Evolutionary conservation across 169 alveolate genomes (phyloP), one percentile per base, ranked within the genome.

Genomic region (Babesia gibsoni): DNA sequence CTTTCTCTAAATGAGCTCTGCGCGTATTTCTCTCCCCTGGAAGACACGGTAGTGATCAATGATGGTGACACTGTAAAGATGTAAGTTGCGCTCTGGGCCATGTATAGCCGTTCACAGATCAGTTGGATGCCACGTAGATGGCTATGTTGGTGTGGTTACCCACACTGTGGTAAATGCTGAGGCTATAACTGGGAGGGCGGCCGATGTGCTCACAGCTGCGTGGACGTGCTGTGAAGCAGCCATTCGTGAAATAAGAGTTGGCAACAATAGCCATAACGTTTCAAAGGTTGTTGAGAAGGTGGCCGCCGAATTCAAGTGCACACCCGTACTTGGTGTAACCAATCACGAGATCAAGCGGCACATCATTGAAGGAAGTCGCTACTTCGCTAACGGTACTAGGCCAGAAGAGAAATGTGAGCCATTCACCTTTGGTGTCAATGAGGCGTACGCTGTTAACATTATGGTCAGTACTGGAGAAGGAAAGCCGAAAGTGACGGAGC

Each of bases 391-490:
- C 57, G 92, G 91, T 67, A 96, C 94, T 23, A 84, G 94, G 39
- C 70, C 84, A n/a, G 98, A 95, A 58, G 94, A 95, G 58, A 95
- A 93, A 82, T 58, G 92, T 18, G 99, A 96, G 37, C 95, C 95
- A 48, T 93, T 93, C 85, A 93, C 91, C 53, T 95, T 96, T 82
- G 97, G 91, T 41, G 90, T 89, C 18, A 96, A 97, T 66, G 98
- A 97, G 70, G 98, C 94, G 39, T 96, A 94, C 79, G 92, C 93
- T 23, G 70, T 97, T 29, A 98, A 96, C 75, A 92, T 97, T 48
- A 83, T 95, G 74, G 91, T 96, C 22, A 89, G 98, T 30, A 88
- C 97, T 20, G 99, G 99, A 30, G 97, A 94, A 58, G 97, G 97
- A 30, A 92, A 92, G 73, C 91, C 98, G 6, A 93, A 88, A 80